A percentile compares a stretch with the other conserved stretches of the same genome.
Evolutionary conservation across 2,329 filamentous ascomycete species (phyloP).

Genomic region (Exophiala dermatitidis): DNA sequence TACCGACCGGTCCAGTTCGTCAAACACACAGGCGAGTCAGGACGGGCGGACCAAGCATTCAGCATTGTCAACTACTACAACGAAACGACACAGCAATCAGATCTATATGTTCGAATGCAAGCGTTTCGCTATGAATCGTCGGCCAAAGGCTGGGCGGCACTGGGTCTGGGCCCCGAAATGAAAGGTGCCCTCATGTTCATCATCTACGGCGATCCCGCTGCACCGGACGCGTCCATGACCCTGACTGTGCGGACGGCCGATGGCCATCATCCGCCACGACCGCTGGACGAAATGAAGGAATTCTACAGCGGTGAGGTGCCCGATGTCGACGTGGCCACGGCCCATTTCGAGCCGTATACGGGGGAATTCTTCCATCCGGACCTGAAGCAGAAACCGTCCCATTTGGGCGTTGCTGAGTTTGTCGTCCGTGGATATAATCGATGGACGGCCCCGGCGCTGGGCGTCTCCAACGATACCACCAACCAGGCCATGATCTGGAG

Average conservation of each 20-base stretch:
- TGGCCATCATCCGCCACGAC: constrained; percentile 25
- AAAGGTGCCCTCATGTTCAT: constrained; percentile 28
- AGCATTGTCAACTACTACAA: constrained; percentile 27
- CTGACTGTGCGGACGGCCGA: constrained; percentile 24
- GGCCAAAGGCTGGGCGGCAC: constrained; percentile 24
- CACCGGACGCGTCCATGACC: constrained; percentile 13
- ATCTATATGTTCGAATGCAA: constrained; percentile 25
- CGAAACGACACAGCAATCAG: constrained; percentile 21
- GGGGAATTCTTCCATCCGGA: constrained; percentile 20
- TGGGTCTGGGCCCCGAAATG: constrained; percentile 26
- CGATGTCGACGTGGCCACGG: constrained; percentile 20
- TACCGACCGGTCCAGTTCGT: constrained; percentile 28
- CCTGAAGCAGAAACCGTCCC: constrained; percentile 21
- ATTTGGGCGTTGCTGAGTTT: constrained; percentile 24
- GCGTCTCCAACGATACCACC: constrained; percentile 16
- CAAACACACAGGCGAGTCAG: constrained; percentile 25
- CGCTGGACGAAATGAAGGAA: constrained; percentile 16
- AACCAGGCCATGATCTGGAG: constrained; percentile 27
- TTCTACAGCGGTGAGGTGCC: constrained; percentile 19
- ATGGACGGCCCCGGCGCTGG: constrained; percentile 16
- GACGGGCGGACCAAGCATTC: constrained; percentile 24
- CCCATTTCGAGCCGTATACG: constrained; percentile 22
- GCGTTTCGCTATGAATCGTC: constrained; percentile 23
- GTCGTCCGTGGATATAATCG: constrained; percentile 22
- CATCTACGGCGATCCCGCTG: constrained; percentile 26